A percentile compares a stretch with the other conserved stretches of the same genome.
Evolutionary conservation across 2,329 filamentous ascomycete genomes (phyloP).

Genomic region (Fusarium protoensiforme): DNA sequence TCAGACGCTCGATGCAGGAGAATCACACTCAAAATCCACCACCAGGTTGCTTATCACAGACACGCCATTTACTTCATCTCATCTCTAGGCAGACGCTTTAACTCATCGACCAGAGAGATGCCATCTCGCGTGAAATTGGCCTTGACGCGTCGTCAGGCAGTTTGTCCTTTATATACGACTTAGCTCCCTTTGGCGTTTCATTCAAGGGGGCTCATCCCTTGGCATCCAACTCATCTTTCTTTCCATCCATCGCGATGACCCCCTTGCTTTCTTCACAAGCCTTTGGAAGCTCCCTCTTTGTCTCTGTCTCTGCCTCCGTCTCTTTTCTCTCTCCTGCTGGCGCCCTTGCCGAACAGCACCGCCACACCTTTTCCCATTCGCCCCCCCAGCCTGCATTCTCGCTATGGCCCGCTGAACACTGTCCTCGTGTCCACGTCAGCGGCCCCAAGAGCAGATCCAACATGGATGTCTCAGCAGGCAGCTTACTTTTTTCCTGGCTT

Average conservation of each 20-base stretch:
- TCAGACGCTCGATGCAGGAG: slow-evolving; percentile 24
- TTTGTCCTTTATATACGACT: background rate
- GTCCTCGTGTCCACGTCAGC: slow-evolving; percentile 38
- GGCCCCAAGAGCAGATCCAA: slow-evolving; percentile 9
- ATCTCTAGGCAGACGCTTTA: background rate
- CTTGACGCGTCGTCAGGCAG: background rate
- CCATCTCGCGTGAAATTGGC: background rate
- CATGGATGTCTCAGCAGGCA: background rate
- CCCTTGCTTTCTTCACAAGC: background rate
- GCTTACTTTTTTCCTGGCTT: slow-evolving; percentile 5
- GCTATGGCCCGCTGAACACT: slow-evolving; percentile 9
- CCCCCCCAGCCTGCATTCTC: slow-evolving; percentile 18
- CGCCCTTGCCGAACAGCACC: slow-evolving; percentile 7
- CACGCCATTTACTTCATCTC: slow-evolving; percentile 5
- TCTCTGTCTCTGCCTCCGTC: background rate
- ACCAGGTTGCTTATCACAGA: slow-evolving; percentile 7
- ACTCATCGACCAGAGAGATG: background rate
- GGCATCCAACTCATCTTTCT: background rate
- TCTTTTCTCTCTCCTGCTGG: background rate
- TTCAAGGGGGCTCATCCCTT: slow-evolving; percentile 6
- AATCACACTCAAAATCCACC: background rate
- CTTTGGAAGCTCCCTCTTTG: background rate
- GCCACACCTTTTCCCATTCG: slow-evolving; percentile 1
- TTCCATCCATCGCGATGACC: background rate
- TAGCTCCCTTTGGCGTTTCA: slow-evolving; percentile 1